Conservation (phyloP, 2,329 filamentous ascomycete genomes). For the Scolecobasidium constrictum region DNA sequence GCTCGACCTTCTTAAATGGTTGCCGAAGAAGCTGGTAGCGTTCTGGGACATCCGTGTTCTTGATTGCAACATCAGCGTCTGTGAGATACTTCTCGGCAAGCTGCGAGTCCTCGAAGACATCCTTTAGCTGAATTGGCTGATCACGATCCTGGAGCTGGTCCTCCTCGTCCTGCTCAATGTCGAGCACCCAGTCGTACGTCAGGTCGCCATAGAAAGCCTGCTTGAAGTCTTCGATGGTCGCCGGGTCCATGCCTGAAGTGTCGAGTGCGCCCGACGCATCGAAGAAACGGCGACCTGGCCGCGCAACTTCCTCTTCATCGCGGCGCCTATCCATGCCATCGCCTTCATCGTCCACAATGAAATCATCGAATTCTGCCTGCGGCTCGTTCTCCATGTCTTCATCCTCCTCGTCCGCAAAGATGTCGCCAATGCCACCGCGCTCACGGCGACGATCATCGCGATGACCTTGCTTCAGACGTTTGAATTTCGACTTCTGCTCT, state of each 20-base stretch:
- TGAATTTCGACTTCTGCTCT: conserved; percentile 69
- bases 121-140: conserved; percentile 82
- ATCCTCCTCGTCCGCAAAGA: conserved; percentile 93
- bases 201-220: conserved; percentile 91
- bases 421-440: conserved; percentile 71
- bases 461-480: conserved; percentile 88
- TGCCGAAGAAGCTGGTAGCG: conserved; percentile 87
- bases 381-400: conserved; percentile 39
- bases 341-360: conserved; percentile 92
- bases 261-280: conserved; percentile 61
- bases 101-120: conserved; percentile 96
- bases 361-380: conserved; percentile 48
- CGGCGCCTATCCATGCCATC: conserved; percentile 69
- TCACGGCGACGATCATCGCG: conserved; percentile 56
- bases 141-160: conserved; percentile 70
- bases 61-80: conserved; percentile 87
- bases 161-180: conserved; percentile 73
- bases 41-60: conserved; percentile 81
- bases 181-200: conserved; percentile 90
- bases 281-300: conserved; percentile 60
- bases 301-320: conserved; percentile 81
- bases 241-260: conserved; percentile 77
- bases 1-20: conserved; percentile 70
- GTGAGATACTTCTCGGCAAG: conserved; percentile 89
- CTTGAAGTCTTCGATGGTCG: conserved; percentile 90